Evolutionary conservation across 257 asterid species (phyloP), one percentile per base, ranked within the genome.

Genomic region (Thymus quinquecostatus): DNA sequence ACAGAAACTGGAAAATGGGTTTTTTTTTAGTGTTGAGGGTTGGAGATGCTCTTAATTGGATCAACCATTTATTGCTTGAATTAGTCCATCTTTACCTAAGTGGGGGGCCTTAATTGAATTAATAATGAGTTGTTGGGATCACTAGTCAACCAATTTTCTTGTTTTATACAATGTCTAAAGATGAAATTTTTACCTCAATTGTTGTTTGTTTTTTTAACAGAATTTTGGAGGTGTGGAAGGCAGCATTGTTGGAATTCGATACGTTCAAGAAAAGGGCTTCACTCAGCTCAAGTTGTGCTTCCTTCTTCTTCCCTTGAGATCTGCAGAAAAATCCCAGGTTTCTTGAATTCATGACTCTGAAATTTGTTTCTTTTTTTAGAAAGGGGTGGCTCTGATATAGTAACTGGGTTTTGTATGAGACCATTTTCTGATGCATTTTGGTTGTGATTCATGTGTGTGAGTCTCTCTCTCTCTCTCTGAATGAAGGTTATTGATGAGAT

Each of bases 271-370:
- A 74, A 77, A 34, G 6, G 82, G 72, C 62, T 81, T 72, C 79
- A 28, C 29, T 64, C 83, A 77, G 78, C 81, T 82, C 80, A 82
- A 77, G 66, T 61, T 78, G 80, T 77, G 21, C 81, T 62, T 74
- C 68, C 51, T 3, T 38, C 13, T 56, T 3, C 38, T 34, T 40
- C 28, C 64, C 78, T 64, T 60, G 88, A 82, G 86, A 90, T 87
- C 90, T 75, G 69, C 54, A 55, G 32, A 12, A 40, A 38, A 48
- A 44, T 14, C 32, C 1, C 11, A 38, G 41, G 41, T 68, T 68
- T 54, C 54, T 54, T 61, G 49, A 68, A 38, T 27, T 68, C 7
- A 38, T 7, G 1, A 4, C 41, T 38, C 4, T 38, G 6, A 38
- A 38, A 38, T 38, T 4, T 38, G 6, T 38, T 38, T 38, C 3